Percentiles rank a stretch among this genome's conserved stretches.
Evolutionary conservation across 2,329 filamentous ascomycete genomes (phyloP).

Genomic region (Claviceps purpurea): DNA sequence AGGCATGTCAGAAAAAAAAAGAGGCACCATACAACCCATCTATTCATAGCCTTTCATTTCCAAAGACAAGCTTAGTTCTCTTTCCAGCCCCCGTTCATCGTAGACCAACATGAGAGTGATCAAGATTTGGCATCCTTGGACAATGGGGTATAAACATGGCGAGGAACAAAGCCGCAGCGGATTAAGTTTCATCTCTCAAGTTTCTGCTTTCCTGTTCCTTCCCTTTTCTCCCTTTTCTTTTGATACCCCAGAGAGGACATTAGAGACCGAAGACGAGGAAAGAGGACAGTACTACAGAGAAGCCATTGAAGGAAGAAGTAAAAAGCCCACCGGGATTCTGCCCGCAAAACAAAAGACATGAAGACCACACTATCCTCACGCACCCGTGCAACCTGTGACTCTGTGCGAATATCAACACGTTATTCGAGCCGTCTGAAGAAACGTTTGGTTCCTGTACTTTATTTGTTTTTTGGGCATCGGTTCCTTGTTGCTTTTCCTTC

Average conservation of each 20-base stretch:
- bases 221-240: neutral
- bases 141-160: neutral
- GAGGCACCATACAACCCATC: slow-evolving; percentile 14
- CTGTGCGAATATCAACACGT: neutral
- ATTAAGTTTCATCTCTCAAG: neutral
- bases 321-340: neutral
- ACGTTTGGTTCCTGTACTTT: slow-evolving; percentile 18
- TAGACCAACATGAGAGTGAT: neutral
- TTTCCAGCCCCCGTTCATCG: neutral
- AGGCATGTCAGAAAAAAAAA: slow-evolving; percentile 9
- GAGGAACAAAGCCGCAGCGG: neutral
- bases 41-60: slow-evolving; percentile 6
- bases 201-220: neutral
- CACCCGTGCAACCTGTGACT: neutral
- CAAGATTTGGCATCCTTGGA: neutral
- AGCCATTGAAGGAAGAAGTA: neutral
- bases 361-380: neutral
- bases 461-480: slow-evolving; percentile 18
- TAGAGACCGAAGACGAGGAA: neutral
- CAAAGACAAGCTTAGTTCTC: neutral
- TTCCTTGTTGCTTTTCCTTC: slow-evolving; percentile 5
- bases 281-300: neutral
- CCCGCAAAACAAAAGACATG: neutral
- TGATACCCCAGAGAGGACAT: neutral
- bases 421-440: neutral